Evolutionary conservation across 371 early-diverging fungal species (phyloP).

Genomic region (Apophysomyces ossiformis): DNA sequence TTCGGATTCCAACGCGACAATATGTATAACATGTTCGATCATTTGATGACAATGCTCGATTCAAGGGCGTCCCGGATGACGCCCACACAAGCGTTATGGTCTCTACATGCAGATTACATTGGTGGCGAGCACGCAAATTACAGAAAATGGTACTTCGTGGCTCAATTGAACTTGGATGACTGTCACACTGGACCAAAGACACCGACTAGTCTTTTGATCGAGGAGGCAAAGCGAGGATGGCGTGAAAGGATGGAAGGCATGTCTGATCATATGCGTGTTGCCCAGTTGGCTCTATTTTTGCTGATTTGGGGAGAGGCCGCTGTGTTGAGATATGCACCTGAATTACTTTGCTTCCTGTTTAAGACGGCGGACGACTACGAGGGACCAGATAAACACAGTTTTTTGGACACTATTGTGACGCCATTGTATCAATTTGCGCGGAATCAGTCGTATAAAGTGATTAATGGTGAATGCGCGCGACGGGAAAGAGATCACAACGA

Average conservation of each 20-base stretch:
- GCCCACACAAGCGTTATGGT: constrained; percentile 72
- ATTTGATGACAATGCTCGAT: constrained; percentile 82
- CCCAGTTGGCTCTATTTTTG: constrained; percentile 80
- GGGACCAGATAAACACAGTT: constrained; percentile 46
- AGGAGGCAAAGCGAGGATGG: constrained; percentile 77
- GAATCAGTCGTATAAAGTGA: constrained; percentile 76
- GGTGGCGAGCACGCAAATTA: constrained; percentile 90
- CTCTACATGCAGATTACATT: constrained; percentile 86
- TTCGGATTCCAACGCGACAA: constrained; percentile 89
- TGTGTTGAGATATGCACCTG: constrained; percentile 79
- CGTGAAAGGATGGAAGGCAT: constrained; percentile 72
- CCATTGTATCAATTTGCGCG: constrained; percentile 82
- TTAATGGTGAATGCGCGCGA: constrained; percentile 75
- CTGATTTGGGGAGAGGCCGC: constrained; percentile 91
- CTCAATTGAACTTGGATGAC: constrained; percentile 73
- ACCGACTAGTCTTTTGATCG: constrained; percentile 37
- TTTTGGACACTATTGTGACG: constrained; percentile 68
- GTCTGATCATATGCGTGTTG: constrained; percentile 68
- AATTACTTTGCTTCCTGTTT: constrained; percentile 83
- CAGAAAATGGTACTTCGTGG: constrained; percentile 86
- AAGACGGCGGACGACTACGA: constrained; percentile 71
- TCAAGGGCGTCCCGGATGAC: constrained; percentile 85
- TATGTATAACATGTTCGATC: constrained; percentile 76
- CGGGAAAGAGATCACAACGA: constrained; percentile 81
- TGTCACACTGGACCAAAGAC: constrained; percentile 20